Evolutionary conservation across 2,329 filamentous ascomycete genomes (phyloP).

Genomic region (Biscogniauxia mediterranea): DNA sequence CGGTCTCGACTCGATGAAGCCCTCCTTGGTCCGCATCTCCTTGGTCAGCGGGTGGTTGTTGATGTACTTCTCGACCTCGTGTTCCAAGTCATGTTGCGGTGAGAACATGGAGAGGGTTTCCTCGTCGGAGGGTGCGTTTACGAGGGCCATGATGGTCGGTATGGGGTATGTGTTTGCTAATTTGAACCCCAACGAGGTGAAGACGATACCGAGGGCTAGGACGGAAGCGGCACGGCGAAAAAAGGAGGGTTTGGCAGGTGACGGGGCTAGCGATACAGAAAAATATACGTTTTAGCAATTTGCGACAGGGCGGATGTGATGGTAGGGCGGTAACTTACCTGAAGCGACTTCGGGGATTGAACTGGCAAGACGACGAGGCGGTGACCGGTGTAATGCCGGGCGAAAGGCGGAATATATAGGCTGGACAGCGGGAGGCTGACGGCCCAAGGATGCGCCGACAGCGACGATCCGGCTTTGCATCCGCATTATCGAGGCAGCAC

Average conservation of each 20-base stretch:
- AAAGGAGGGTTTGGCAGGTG: conserved; percentile 35
- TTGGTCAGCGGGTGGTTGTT: conserved; percentile 70
- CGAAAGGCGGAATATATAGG: conserved; percentile 16
- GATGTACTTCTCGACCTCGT: conserved; percentile 70
- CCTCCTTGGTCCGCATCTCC: conserved; percentile 64
- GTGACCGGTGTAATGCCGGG: conserved; percentile 11
- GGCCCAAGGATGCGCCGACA: conserved; percentile 13
- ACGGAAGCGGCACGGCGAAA: conserved; percentile 45
- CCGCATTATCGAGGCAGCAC: conserved; percentile 18
- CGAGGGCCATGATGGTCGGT: conserved; percentile 45
- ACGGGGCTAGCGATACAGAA: conserved; percentile 12
- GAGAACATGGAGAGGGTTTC: conserved; percentile 69
- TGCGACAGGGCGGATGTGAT: background rate
- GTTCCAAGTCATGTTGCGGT: conserved; percentile 52
- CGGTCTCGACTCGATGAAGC: conserved; percentile 74
- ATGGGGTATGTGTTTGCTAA: conserved; percentile 56
- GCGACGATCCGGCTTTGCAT: conserved; percentile 21
- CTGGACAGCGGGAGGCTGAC: conserved; percentile 1
- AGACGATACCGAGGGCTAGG: conserved; percentile 46
- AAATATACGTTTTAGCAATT: conserved; percentile 2
- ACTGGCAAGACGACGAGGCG: conserved; percentile 21
- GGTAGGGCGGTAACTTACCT: conserved; percentile 15
- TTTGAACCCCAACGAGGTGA: conserved; percentile 51
- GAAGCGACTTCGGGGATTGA: conserved; percentile 13
- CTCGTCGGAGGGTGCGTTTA: conserved; percentile 60